Conservation (phyloP, 441 rosid species). For the Omphalea diandra region DNA sequence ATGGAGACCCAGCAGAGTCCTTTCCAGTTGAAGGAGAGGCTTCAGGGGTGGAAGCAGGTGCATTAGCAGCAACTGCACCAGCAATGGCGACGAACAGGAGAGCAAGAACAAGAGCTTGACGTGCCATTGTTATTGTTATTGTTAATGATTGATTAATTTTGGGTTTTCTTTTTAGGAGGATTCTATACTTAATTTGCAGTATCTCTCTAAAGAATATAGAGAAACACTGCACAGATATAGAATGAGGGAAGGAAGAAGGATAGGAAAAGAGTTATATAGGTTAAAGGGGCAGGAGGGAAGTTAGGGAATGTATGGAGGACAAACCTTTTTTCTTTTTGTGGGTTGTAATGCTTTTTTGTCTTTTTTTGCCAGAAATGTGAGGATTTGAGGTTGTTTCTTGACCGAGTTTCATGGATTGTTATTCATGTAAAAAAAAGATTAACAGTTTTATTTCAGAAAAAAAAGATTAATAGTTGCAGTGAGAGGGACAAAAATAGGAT, state of each 20-base stretch:
- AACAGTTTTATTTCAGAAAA: too few species aligned
- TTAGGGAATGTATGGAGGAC: conserved; percentile 15
- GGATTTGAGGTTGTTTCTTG: conserved; percentile 3
- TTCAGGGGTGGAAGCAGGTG: conserved; percentile 40
- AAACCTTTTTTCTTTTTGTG: neutral
- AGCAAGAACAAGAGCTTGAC: conserved; percentile 42
- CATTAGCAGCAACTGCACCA: conserved; percentile 45
- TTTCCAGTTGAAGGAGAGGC: too few species aligned
- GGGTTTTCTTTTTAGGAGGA: too few species aligned
- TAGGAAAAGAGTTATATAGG: conserved; percentile 20
- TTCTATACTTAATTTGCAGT: conserved; percentile 26
- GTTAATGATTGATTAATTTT: neutral
- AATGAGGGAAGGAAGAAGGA: conserved; percentile 9
- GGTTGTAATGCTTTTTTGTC: neutral
- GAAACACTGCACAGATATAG: conserved; percentile 37
- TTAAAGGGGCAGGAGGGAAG: neutral
- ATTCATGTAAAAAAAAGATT: neutral
- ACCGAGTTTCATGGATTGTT: conserved; percentile 24
- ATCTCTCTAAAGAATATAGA: conserved; percentile 29
- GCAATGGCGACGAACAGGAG: conserved; percentile 41
- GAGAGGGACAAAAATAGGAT: neutral
- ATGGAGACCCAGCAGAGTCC: too few species aligned
- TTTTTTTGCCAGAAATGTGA: neutral
- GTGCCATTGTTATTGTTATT: conserved; percentile 54
- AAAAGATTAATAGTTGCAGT: neutral